Evolutionary conservation across 1,139 yeast species (phyloP), one percentile per base, ranked within the genome.

Genomic region (Pichia sorboxylosa): DNA sequence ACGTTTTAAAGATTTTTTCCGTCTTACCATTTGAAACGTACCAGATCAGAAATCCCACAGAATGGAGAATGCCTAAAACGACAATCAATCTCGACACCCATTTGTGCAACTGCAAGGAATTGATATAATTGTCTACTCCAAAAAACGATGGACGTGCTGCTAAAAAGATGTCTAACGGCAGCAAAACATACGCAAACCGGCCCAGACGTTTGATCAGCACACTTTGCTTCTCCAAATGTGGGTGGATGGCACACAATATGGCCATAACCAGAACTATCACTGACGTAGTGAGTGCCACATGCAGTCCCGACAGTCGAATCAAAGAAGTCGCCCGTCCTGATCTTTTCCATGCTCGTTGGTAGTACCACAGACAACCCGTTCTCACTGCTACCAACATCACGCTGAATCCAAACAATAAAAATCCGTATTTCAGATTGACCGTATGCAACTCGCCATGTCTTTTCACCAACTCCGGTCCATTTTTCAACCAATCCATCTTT

Each of bases 81-180:
- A 80, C 62, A 4, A 79, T 68, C 2, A 77, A 39, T 41, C 96
- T 59, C 2, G 92, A 76, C 1, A 80, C 52, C 94, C 94, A 83
- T 51, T 82, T 83, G 55, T 85, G 96, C 11, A 81, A 48, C 10
- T 61, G 61, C 6, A 83, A 46, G 11, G 74, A 52, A 26, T 68
- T 62, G 36, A 81, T 54, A 45, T 82, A 83, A 34, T 66, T 59
- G 10, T 72, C 68, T 14, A 63, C 53, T 1, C 73, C 69, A 31
- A 73, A 49, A 11, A 73, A 69, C 2, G 73, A 63, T 3, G 93
- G 85, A 32, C 82, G 59, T 22, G 80, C 46, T 1, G 75, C 69
- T 13, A 84, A 51, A 31, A 74, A 63, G 10, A 82, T 57, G 35
- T 75, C 64, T 22, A 83, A 57, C 0, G 94, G 92, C 17, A 81